Evolutionary conservation across 2,329 filamentous ascomycete genomes (phyloP).

Genomic region (Periconia sp.): DNA sequence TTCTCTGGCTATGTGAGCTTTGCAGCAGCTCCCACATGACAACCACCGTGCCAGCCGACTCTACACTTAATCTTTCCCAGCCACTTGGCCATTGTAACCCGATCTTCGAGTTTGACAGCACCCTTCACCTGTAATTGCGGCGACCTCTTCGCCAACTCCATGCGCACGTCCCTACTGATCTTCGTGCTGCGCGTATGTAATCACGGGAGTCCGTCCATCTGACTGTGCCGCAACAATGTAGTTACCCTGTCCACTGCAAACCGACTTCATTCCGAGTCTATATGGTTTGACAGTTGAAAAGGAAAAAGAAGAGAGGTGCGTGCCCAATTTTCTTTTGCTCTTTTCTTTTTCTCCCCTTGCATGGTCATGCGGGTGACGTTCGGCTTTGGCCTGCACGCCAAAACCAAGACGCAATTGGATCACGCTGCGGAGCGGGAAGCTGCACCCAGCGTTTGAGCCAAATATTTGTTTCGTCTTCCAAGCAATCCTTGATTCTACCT

Average conservation of each 20-base stretch:
- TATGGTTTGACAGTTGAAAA: constrained; percentile 12
- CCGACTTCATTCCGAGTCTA: constrained; percentile 2
- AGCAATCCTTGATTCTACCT: not conserved
- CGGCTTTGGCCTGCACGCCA: not conserved
- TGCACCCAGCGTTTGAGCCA: not conserved
- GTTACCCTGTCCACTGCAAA: constrained; percentile 15
- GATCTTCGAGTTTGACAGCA: constrained; percentile 23
- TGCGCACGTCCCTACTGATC: constrained; percentile 3
- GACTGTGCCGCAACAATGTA: constrained; percentile 2
- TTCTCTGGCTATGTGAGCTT: constrained; percentile 21
- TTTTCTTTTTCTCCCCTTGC: constrained; percentile 7
- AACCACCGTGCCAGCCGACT: constrained; percentile 32
- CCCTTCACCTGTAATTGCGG: constrained; percentile 22
- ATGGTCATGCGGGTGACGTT: not conserved
- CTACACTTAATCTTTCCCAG: constrained; percentile 19
- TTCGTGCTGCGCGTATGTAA: constrained; percentile 3
- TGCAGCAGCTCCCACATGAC: constrained; percentile 22
- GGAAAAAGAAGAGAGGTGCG: constrained; percentile 27
- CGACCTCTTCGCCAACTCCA: constrained; percentile 12
- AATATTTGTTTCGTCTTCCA: not conserved
- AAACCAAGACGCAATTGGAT: not conserved
- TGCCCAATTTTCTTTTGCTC: constrained; percentile 19
- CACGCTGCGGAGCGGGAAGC: not conserved
- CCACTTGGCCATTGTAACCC: constrained; percentile 24
- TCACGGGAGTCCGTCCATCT: not conserved